Evolutionary conservation across 768 basidiomycete species (phyloP).

Genomic region (Mycena metata): DNA sequence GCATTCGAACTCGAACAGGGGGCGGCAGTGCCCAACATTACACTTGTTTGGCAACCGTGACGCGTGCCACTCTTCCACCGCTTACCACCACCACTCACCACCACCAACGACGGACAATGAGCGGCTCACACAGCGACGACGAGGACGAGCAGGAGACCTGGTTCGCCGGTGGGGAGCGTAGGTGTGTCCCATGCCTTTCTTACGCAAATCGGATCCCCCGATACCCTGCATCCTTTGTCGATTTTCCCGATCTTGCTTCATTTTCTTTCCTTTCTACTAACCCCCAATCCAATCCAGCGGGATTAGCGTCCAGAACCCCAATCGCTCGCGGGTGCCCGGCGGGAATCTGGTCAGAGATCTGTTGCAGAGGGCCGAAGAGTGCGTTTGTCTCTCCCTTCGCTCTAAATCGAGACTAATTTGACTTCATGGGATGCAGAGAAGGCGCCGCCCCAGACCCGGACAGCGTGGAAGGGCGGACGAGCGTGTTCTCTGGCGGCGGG

Average conservation of each 20-base stretch:
- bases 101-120: constrained; percentile 7
- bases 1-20: neutral
- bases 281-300: constrained; percentile 58
- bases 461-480: constrained; percentile 25
- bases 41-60: neutral
- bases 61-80: neutral
- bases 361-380: constrained; percentile 73
- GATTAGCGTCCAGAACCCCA: constrained; percentile 77
- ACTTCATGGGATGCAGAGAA: constrained; percentile 12
- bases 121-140: constrained; percentile 45
- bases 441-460: constrained; percentile 16
- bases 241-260: no score
- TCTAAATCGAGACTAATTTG: neutral
- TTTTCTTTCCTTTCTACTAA: no score
- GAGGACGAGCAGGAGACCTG: constrained; percentile 62
- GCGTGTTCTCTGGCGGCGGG: constrained; percentile 66
- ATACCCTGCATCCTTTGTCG: neutral
- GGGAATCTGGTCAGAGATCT: constrained; percentile 65
- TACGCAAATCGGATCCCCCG: no score
- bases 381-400: constrained; percentile 39
- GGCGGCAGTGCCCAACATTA: neutral
- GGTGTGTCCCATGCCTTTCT: constrained; percentile 52
- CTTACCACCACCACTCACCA: neutral
- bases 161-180: constrained; percentile 81
- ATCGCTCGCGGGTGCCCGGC: constrained; percentile 45